Evolutionary conservation across 1,284 basidiomycete species (phyloP), one percentile per base, ranked within the genome.

Genomic region (Puccinia triticina): DNA sequence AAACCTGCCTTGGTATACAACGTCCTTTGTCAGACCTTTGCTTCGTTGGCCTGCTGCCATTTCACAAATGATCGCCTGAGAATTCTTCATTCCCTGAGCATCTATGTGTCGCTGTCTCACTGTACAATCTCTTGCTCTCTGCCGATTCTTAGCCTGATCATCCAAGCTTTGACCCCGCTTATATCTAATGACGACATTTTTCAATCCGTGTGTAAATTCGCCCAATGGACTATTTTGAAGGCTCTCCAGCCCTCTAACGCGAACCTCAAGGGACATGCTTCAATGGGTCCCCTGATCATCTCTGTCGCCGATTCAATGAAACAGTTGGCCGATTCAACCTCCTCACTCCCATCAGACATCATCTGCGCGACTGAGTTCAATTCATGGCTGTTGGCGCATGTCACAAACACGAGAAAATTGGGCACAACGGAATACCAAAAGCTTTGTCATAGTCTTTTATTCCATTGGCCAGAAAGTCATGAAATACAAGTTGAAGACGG

Each of bases 61-160:
- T 89, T 98, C 61, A 90, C 96, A 84, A 94, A 94, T 85, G 94
- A 97, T 85, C 94, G 97, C 86, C 87, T 92, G 66, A 91, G 95
- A 8, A 88, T 93, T 43, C 86, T 96, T 46, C 92, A 93, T 80
- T 90, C 91, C 0, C 88, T 97, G 34, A 91, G 90, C 29, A 86
- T 96, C 21, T 91, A 93, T 89, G 89, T 94, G 37, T 89, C 94
- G 21, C 50, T 82, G 21, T 82, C 80, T 37, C 72, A 82, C 50
- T 0, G 23, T 32, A 50, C 72, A 64, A 92, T 94, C 85, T 86
- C 88, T 26, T 89, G 92, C 83, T 86, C 88, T 1, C 90, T 89
- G 11, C 87, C 94, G 21, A 82, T 82, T 46, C 90, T 82, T 55
- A 82, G 55, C 32, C 74, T 82, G 46, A 77, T 72, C 64, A 61